Base-by-base conservation (phyloP, 2,329 filamentous ascomycete genomes). In the Nakataea oryzae region DNA sequence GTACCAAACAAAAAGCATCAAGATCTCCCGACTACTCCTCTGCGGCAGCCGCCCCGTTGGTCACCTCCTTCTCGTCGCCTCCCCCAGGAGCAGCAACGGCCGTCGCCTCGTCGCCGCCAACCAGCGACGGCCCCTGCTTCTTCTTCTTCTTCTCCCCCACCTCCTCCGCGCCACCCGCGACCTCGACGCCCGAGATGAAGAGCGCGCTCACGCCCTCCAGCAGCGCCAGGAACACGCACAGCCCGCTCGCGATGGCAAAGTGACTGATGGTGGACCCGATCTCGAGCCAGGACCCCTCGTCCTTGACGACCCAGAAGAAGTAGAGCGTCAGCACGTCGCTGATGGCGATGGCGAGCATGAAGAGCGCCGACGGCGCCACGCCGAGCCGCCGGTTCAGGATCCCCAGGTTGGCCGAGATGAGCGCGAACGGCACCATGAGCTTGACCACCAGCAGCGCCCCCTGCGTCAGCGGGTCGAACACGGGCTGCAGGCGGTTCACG, bases 221-320 rank as follows among this genome's bases (percentile, higher is more conserved):
- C 17, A 83, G 86, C 0, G 92, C 91, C 56, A 99, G 92, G 76
- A 99, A 99, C 11, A 96, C 87, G 67, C 92, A 95, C 57, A 97
- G 72, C 68, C 91, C 74, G 74, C 91, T 97, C 24, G 92, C 93
- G 76, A 99, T 97, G 64, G 87, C 86, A 74, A 97, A 99, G 73
- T 97, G 93, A 70, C 86, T 96, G 67, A 99, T 99, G 3, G 91
- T 97, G 30, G 91, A 96, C 34, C 95, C 95, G 71, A 99, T 99
- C 72, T 99, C 95, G 64, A 99, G 77, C 95, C 95, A 99, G 27
- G 89, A 95, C 0, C 95, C 95, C 72, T 99, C 95, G 68, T 99
- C 95, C 70, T 89, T 90, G 57, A 99, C 95, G 69, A 96, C 91
- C 86, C 91, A 99, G 76, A 99, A 99, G 79, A 99, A 99, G 69